Evolutionary conservation across 768 basidiomycete genomes (phyloP).

Genomic region (Paxillus involutus): DNA sequence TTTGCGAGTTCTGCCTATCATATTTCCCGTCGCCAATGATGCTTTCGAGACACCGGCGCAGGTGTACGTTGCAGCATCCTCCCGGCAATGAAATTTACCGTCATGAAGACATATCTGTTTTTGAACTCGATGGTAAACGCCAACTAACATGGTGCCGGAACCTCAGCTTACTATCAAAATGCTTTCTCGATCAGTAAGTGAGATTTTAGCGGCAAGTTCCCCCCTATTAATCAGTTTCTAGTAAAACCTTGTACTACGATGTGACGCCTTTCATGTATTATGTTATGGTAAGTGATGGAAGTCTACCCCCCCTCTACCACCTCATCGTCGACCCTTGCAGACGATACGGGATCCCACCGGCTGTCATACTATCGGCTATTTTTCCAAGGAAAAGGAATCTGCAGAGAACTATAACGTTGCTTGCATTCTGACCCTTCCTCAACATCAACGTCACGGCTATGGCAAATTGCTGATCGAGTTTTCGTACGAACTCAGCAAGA

Average conservation of each 20-base stretch:
- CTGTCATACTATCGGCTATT: constrained; percentile 95
- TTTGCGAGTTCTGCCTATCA: constrained; percentile 97
- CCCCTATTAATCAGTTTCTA: constrained; percentile 34
- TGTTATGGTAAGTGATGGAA: constrained; percentile 73
- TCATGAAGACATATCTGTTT: constrained; percentile 95
- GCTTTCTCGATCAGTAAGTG: constrained; percentile 93
- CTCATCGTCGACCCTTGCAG: constrained; percentile 37
- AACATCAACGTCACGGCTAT: constrained; percentile 95
- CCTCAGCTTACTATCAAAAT: constrained; percentile 93
- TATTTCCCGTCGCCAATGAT: constrained; percentile 91
- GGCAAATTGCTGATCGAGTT: constrained; percentile 97
- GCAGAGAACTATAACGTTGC: constrained; percentile 99
- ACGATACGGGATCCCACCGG: constrained; percentile 84
- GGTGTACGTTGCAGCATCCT: constrained; percentile 90
- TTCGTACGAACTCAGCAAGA: constrained; percentile 96
- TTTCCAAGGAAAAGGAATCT: constrained; percentile 98
- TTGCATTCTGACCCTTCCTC: constrained; percentile 97
- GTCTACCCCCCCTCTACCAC: constrained; percentile 11
- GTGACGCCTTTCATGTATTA: constrained; percentile 99
- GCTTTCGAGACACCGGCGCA: constrained; percentile 86
- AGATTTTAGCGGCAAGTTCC: constrained; percentile 12
- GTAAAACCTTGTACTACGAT: constrained; percentile 99
- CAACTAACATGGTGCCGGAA: constrained; percentile 97
- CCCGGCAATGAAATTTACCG: constrained; percentile 99
- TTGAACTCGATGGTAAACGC: constrained; percentile 96